Evolutionary conservation across 805 yeast species (phyloP).

Genomic region (Metschnikowia henanensis): DNA sequence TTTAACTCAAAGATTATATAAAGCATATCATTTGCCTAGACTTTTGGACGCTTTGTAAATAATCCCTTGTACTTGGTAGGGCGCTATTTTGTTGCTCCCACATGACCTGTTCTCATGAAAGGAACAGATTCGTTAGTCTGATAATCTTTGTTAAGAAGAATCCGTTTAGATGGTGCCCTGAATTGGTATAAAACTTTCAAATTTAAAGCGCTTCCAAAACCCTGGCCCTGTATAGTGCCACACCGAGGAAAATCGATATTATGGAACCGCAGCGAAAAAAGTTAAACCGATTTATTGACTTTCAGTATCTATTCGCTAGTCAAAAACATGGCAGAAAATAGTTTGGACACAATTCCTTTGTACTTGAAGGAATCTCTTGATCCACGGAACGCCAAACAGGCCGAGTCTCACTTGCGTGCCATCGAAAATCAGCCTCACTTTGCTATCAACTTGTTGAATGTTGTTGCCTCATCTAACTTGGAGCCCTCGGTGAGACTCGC

Average conservation of each 20-base stretch:
- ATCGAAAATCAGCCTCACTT: slow-evolving; percentile 74
- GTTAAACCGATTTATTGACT: no score
- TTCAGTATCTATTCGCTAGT: background rate
- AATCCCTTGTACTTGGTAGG: no score
- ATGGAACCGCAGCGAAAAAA: slow-evolving; percentile 9
- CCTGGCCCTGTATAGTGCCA: slow-evolving; percentile 8
- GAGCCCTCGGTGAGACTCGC: slow-evolving; percentile 70
- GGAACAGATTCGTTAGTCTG: no score
- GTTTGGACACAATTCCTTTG: slow-evolving; percentile 51
- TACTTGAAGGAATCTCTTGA: slow-evolving; percentile 62
- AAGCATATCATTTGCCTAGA: no score
- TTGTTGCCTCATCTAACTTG: slow-evolving; percentile 64
- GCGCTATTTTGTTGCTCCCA: no score
- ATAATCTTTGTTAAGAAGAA: no score
- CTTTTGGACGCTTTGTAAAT: no score
- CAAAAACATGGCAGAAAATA: slow-evolving; percentile 30
- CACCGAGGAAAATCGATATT: slow-evolving; percentile 4
- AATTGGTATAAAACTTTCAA: no score
- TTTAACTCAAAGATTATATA: no score
- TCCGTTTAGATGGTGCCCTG: no score
- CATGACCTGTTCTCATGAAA: no score
- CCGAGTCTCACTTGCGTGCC: slow-evolving; percentile 63
- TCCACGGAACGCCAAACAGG: slow-evolving; percentile 61
- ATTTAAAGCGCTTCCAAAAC: no score
- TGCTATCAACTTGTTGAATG: slow-evolving; percentile 69